phyloP scores from a whole-genome alignment of 1,284 basidiomycete species.

The Rhodotorula sp. region DNA sequence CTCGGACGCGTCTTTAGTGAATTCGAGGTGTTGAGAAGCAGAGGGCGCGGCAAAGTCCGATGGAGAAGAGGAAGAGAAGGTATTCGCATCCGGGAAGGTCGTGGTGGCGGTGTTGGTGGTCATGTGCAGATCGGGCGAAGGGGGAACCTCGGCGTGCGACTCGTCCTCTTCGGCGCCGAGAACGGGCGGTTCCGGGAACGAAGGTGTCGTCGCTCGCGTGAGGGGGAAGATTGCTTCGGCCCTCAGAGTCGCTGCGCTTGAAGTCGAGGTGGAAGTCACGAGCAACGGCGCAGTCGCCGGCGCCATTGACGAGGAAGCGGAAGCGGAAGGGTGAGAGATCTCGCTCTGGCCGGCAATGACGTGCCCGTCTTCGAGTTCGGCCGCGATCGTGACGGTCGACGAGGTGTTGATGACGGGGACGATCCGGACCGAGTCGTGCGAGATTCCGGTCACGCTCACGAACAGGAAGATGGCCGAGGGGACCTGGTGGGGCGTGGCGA shows the following conservation, averaged over 20 bases:
- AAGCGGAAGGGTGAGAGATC: slow-evolving; percentile 75
- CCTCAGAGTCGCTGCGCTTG: not conserved
- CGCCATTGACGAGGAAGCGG: not conserved
- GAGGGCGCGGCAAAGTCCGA: not conserved
- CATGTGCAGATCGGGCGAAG: not conserved
- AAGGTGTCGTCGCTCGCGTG: slow-evolving; percentile 31
- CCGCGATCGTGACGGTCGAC: slow-evolving; percentile 96
- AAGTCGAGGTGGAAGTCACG: not conserved
- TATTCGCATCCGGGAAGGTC: not conserved
- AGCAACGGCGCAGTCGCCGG: not conserved
- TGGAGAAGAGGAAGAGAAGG: not conserved
- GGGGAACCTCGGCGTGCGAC: slow-evolving; percentile 31
- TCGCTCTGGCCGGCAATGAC: slow-evolving; percentile 92
- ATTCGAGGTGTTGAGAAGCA: slow-evolving; percentile 60
- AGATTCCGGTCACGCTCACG: slow-evolving; percentile 76
- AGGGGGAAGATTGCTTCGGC: slow-evolving; percentile 18
- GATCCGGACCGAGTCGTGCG: slow-evolving; percentile 27
- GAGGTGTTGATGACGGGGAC: slow-evolving; percentile 91
- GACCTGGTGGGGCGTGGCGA: slow-evolving; percentile 41
- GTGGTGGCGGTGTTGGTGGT: not conserved
- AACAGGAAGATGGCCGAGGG: slow-evolving; percentile 93
- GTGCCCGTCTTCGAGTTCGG: slow-evolving; percentile 74
- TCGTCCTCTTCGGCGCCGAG: slow-evolving; percentile 39
- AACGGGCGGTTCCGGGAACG: slow-evolving; percentile 34
- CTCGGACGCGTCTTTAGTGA: slow-evolving; percentile 58